These are phyloP conservation scores for Microcera coccophila DNA, from an alignment of 2,329 filamentous ascomycete genomes.

Conservation along the genomic window DNA sequence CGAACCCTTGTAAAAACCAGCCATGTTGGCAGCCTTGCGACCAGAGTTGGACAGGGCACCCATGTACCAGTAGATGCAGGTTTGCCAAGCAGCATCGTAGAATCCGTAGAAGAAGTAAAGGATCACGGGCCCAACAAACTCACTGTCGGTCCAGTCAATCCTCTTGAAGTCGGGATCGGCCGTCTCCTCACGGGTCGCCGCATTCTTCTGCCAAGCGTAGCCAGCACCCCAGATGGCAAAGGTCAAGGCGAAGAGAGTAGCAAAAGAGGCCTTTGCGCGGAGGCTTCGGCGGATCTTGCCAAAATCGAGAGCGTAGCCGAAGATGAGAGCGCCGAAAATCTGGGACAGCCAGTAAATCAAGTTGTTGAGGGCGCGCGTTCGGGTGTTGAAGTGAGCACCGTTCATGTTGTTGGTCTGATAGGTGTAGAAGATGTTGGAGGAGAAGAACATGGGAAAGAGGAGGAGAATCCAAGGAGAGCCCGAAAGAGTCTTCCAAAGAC, in stretches of 20 bases:
- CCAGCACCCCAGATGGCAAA: constrained; percentile 58
- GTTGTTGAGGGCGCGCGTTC: constrained; percentile 53
- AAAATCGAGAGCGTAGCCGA: constrained; percentile 44
- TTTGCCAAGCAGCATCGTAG: constrained; percentile 65
- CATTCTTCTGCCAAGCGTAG: constrained; percentile 61
- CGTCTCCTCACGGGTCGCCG: constrained; percentile 39
- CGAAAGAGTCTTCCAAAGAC: constrained; percentile 43
- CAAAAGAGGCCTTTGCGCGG: constrained; percentile 46
- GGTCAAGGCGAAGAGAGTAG: constrained; percentile 43
- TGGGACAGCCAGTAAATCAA: constrained; percentile 55
- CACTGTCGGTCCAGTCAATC: constrained; percentile 43
- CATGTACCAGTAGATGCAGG: constrained; percentile 59
- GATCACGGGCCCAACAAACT: constrained; percentile 61
- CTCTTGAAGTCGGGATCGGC: constrained; percentile 35
- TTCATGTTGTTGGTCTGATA: constrained; percentile 57
- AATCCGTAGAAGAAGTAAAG: constrained; percentile 69
- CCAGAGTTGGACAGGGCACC: constrained; percentile 86
- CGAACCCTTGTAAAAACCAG: constrained; percentile 10
- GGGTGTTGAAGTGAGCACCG: constrained; percentile 50
- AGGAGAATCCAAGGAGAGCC: constrained; percentile 24
- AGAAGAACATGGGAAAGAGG: constrained; percentile 53
- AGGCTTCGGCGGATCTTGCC: constrained; percentile 39
- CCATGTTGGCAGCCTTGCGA: constrained; percentile 84
- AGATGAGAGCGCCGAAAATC: constrained; percentile 50
- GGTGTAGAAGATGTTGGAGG: constrained; percentile 53